These are phyloP conservation scores for Hyphopichia buzzinii DNA, from an alignment of 1,139 yeast species.

Conservation along the genomic window DNA sequence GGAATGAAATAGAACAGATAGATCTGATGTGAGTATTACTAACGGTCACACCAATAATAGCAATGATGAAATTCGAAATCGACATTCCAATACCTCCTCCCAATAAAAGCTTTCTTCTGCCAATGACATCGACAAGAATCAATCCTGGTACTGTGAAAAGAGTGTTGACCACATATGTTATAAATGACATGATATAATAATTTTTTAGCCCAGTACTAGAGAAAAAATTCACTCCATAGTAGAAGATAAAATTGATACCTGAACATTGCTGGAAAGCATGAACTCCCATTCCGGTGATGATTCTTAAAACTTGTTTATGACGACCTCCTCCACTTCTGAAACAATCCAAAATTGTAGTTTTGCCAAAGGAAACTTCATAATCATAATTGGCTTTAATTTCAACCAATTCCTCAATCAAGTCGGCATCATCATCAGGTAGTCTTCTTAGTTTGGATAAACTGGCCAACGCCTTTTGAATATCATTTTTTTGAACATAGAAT, in stretches of 20 bases:
- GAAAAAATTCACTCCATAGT: constrained; percentile 75
- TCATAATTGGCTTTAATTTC: constrained; percentile 79
- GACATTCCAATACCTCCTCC: constrained; percentile 69
- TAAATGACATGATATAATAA: constrained; percentile 63
- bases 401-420: constrained; percentile 68
- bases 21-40: constrained; percentile 34
- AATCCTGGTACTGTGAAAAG: constrained; percentile 71
- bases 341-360: constrained; percentile 55
- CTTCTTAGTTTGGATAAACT: constrained; percentile 42
- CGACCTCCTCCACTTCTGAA: constrained; percentile 66
- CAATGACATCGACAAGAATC: constrained; percentile 62
- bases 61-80: constrained; percentile 59
- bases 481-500: constrained; percentile 61
- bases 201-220: constrained; percentile 57
- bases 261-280: constrained; percentile 76
- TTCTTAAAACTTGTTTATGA: constrained; percentile 60
- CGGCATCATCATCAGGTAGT: constrained; percentile 53
- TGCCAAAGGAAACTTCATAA: constrained; percentile 66
- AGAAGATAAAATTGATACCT: constrained; percentile 76
- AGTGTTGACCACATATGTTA: constrained; percentile 72
- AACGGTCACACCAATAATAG: constrained; percentile 60
- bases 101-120: constrained; percentile 60
- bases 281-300: constrained; percentile 65
- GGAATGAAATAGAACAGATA: constrained; percentile 51
- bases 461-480: constrained; percentile 55